Base-by-base conservation (phyloP, 768 basidiomycete genomes). In the Boletus vinaceobasis region DNA sequence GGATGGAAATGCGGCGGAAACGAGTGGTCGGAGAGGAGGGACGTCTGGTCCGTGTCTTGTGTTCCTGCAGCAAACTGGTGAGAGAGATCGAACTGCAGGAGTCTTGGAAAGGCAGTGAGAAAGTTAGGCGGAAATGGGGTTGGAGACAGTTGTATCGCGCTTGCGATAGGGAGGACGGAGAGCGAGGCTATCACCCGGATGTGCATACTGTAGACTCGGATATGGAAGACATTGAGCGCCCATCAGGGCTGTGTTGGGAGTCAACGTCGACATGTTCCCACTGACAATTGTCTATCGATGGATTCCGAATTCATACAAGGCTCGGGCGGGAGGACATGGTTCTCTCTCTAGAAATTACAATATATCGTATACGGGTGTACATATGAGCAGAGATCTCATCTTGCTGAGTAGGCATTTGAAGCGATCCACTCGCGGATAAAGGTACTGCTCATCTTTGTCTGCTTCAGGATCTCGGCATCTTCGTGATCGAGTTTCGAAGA, bases 391-490 rank as follows among this genome's bases (percentile, higher is more conserved):
- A 11, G 23, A 46, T 35, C 21, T 64, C 56, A 67, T 49, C 48
- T 40, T 14, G 47, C 7, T 10, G 50, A 32, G 45, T 44, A 46
- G 26, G 38, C 13, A 11, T 50, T 65, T n/a, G 65, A 62, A 50
- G 53, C 84, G 57, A 99, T 87, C 93, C 94, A 96, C 60, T 87
- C 78, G 40, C 97, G 78, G 60, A 99, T 96, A 56, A 80, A 90
- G 7, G 94, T 96, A 66, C 93, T 97, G 68, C 97, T 93, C 81
- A 98, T 85, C 77, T 99, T 99, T 29, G 85, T 80, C 59, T 82
- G 78, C 66, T 86, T 87, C 54, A 95, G 70, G 65, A 79, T 71
- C 52, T 85, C 82, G 17, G 82, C 79, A 65, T 95, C 90, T 21
- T 80, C 81, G 46, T 79, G 78, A 46, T 84, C 84, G 26, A 90